Base-by-base conservation (phyloP, 192 early-diverging fungal species). In the Coemansia erecta region DNA sequence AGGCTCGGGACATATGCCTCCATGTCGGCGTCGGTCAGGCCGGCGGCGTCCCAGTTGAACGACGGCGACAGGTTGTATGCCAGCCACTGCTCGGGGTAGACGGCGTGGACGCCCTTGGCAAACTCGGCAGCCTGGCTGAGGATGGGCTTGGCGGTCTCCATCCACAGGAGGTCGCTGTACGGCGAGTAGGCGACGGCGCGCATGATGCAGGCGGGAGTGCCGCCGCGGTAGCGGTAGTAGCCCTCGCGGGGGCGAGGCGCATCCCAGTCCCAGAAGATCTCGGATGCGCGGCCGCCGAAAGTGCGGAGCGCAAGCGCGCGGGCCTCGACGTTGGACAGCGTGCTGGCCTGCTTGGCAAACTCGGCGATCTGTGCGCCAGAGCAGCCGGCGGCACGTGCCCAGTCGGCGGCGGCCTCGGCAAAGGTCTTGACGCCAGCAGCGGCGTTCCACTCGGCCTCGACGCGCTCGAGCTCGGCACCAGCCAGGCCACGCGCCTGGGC, bases 41-140 rank as follows among this genome's bases (percentile, higher is more conserved):
- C 94, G 18, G 96, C 93, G 12, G 94, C 92, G 68, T 94, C 92
- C 94, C 94, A 98, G 87, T 98, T 98, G 86, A 97, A 98, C 23
- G 92, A 94, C 21, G 96, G 96, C 39, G 90, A 93, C 52, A 98
- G 72, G 85, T 98, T 98, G 85, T 98, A 98, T 18, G 94, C 90
- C 28, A 98, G 86, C 87, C 92, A 89, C 55, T 87, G 81, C 37
- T 92, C 73, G 40, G 96, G 94, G 66, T 87, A 83, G 33, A 83
- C 85, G 57, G 84, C 77, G 56, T 84, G 85, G 14, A 98, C 94
- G 56, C 93, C 93, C 22, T 81, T 63, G 39, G 94, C 57, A 74
- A 98, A 98, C 81, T 95, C 86, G 66, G 88, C 85, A 59, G 96
- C 94, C 80, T 98, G 96, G 48, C 83, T 64, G 59, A 89, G 83